Evolutionary conservation across 1,284 basidiomycete genomes (phyloP), one percentile per base, ranked within the genome.

Genomic region (Ustilago esculenta): DNA sequence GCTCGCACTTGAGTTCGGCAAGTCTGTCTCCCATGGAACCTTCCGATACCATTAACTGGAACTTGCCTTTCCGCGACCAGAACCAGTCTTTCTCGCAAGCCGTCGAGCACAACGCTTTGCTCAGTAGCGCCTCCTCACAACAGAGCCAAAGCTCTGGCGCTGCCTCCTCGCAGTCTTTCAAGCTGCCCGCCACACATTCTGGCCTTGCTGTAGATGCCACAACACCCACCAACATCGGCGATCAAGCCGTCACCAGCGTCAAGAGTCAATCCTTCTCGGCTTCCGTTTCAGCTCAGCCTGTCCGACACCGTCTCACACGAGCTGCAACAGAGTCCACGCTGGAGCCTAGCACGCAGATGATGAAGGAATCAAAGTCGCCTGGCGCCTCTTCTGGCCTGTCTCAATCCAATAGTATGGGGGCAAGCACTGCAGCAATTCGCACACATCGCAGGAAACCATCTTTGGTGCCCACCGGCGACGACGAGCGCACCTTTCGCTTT

Each of bases 401-500:
- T 17, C 43, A 43, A 7, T 56, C 60, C 17, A 33, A 48, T 18
- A 56, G 60, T 33, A 44, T 52, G 37, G 48, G 34, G 3, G 37
- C 47, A 2, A 20, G 42, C 23, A 21, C 33, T 3, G 14, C 37
- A 11, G 44, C 24, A 2, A 12, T 32, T 6, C 47, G 43, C 4
- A 27, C 18, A 7, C 66, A 69, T 18, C 32, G 49, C 9, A 41
- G 20, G 24, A 58, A 55, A 49, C 56, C 52, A 2, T 65, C 58
- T 11, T 12, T 70, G 45, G 50, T 70, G 15, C 60, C 44, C 1
- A 64, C 64, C 25, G 60, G 47, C 3, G 52, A 41, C 29, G 67
- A 70, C 32, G 52, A 52, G 14, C 56, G 67, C 15, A 70, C 67
- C 2, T 70, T 70, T 25, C 41, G 52, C 43, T 70, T 70, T 23